These are phyloP conservation scores for Acacia confusa DNA, from an alignment of 306 rosid genomes.

Conservation along the genomic window DNA sequence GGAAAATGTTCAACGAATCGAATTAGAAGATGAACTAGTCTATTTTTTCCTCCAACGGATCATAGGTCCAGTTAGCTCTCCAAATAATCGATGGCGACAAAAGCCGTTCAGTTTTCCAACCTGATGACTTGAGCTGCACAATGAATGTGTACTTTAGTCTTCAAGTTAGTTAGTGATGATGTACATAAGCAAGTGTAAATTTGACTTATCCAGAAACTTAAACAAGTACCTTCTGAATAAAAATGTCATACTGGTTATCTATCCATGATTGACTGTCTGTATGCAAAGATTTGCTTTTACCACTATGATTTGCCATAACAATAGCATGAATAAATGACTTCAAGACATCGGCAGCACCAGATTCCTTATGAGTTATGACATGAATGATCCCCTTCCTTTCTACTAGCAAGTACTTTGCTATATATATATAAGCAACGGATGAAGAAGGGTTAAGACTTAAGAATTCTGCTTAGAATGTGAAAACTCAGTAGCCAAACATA, in stretches of 20 bases:
- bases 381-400: slow-evolving; percentile 62
- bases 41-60: slow-evolving; percentile 51
- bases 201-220: slow-evolving; percentile 22
- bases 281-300: slow-evolving; percentile 55
- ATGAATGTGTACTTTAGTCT: slow-evolving; percentile 5
- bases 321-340: slow-evolving; percentile 80
- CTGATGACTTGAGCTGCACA: slow-evolving; percentile 71
- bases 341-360: slow-evolving; percentile 61
- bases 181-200: slow-evolving; percentile 13
- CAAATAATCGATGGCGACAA: slow-evolving; percentile 64
- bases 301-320: slow-evolving; percentile 46
- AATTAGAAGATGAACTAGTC: slow-evolving; percentile 46
- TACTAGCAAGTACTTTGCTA: slow-evolving; percentile 88
- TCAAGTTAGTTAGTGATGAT: slow-evolving; percentile 8
- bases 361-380: slow-evolving; percentile 74
- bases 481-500: slow-evolving; percentile 14
- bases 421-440: slow-evolving; percentile 32
- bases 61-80: slow-evolving; percentile 82
- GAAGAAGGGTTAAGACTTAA: slow-evolving; percentile 23
- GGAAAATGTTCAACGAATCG: neutral
- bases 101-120: slow-evolving; percentile 93
- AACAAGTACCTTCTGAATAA: slow-evolving; percentile 66
- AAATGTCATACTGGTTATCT: slow-evolving; percentile 61
- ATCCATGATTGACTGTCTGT: slow-evolving; percentile 79
- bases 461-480: slow-evolving; percentile 16